Conservation (phyloP, 345 rosid species). For the Pistacia atlantica region DNA sequence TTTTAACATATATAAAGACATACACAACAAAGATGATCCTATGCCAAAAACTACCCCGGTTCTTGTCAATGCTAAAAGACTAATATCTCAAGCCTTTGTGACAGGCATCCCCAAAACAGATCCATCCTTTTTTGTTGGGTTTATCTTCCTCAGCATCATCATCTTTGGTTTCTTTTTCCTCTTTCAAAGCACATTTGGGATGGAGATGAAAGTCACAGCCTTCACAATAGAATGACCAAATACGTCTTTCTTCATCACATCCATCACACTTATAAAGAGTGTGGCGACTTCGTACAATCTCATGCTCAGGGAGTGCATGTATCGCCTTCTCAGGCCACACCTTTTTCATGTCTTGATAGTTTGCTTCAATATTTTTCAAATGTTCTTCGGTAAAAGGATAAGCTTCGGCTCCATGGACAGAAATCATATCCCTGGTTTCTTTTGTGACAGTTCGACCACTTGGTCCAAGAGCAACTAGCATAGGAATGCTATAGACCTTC, state of each 20-base stretch:
- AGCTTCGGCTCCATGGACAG: slow-evolving; percentile 52
- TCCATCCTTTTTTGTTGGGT: slow-evolving; percentile 48
- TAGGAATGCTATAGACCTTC: slow-evolving; percentile 57
- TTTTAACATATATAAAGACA: too few relatives aligned
- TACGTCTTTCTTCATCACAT: slow-evolving; percentile 40
- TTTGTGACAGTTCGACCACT: slow-evolving; percentile 49
- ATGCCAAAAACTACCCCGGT: background rate
- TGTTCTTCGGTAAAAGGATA: slow-evolving; percentile 70
- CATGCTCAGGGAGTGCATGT: slow-evolving; percentile 64
- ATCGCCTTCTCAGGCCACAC: slow-evolving; percentile 70
- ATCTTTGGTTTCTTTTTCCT: slow-evolving; percentile 6
- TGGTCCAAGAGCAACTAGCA: slow-evolving; percentile 52
- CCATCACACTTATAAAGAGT: slow-evolving; percentile 37
- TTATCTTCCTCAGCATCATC: slow-evolving; percentile 18
- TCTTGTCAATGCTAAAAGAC: background rate
- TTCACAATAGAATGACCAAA: slow-evolving; percentile 57
- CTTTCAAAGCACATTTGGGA: slow-evolving; percentile 21
- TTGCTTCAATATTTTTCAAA: slow-evolving; percentile 44
- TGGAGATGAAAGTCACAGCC: slow-evolving; percentile 77
- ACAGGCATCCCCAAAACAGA: slow-evolving; percentile 61
- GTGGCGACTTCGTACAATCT: slow-evolving; percentile 49
- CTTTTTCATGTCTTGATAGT: slow-evolving; percentile 56
- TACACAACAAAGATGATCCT: too few relatives aligned
- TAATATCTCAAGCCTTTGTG: slow-evolving; percentile 33
- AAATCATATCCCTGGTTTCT: slow-evolving; percentile 48